Conservation (phyloP, 164 flowering plant genomes). For the Magnolia officinalis region DNA sequence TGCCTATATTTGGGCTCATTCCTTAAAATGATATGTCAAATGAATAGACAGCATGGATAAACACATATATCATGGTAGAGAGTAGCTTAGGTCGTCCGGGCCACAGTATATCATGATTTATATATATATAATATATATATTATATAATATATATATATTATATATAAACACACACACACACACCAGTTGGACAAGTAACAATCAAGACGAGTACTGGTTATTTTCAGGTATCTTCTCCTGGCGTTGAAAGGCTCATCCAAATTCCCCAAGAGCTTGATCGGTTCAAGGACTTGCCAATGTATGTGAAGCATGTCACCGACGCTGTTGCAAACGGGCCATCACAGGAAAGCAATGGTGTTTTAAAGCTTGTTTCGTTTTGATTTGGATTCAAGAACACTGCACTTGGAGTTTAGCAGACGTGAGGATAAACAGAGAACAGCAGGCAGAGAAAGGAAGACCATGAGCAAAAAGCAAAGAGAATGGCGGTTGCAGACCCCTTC, state of each 20-base stretch:
- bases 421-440: slow-evolving; percentile 66
- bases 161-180: too few species aligned
- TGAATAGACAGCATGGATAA: too few species aligned
- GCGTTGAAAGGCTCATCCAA: slow-evolving; percentile 69
- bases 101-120: too few species aligned
- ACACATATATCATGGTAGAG: too few species aligned
- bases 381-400: slow-evolving; percentile 42
- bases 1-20: too few species aligned
- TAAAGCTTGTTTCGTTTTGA: slow-evolving; percentile 71
- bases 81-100: too few species aligned
- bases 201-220: not conserved
- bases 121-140: too few species aligned
- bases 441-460: slow-evolving; percentile 93
- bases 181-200: too few species aligned
- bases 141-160: too few species aligned
- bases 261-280: slow-evolving; percentile 76
- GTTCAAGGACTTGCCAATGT: slow-evolving; percentile 69
- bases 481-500: slow-evolving; percentile 71
- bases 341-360: slow-evolving; percentile 67
- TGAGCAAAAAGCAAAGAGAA: slow-evolving; percentile 78
- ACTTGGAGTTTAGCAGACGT: slow-evolving; percentile 88
- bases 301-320: slow-evolving; percentile 52
- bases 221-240: slow-evolving; percentile 87
- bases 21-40: too few species aligned
- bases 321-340: slow-evolving; percentile 25